Evolutionary conservation across 2,329 filamentous ascomycete species (phyloP), one percentile per base, ranked within the genome.

Genomic region (Fusarium sp.): DNA sequence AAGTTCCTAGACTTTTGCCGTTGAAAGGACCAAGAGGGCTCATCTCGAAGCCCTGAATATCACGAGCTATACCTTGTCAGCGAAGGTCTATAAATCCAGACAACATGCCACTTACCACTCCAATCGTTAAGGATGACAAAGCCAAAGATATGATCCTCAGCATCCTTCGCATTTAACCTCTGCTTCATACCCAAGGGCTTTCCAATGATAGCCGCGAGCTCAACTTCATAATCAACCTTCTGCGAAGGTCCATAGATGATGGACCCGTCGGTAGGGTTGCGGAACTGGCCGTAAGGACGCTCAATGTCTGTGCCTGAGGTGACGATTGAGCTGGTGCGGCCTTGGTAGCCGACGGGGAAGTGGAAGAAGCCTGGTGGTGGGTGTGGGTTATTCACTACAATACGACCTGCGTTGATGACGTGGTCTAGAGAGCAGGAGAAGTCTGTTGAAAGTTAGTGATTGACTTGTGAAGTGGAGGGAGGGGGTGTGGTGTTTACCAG

Each of bases 41-140:
- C 87, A 90, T 90, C 70, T 91, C 89, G 24, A 87, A 79, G 0
- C 78, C 83, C 75, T 91, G 88, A 22, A 91, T 87, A 73, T 91
- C 88, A n/a, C 88, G 81, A 22, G 87, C 85, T 79, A 56, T 59
- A 37, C 8, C 3, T 0, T 4, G 12, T 75, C 10, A 78, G 62
- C 30, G 11, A 22, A 9, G 55, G 2, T 4, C 12, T 11, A 3
- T 4, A 2, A 7, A 4, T 8, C 9, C 20, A 27, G 4, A 1
- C 8, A 7, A 1, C 5, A 7, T 6, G 7, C 4, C 11, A 44
- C 44, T 85, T 82, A 67, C 85, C 81, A 25, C 82, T 84, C 88
- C 88, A 91, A 66, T 91, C 88, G 67, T 91, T 91, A 14, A 91
- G 72, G 40, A 91, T 77, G 1, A 88, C 84, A n/a, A 89, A 80